Evolutionary conservation across 225 moss, liverwort and hornwort genomes (phyloP), one percentile per base, ranked within the genome.

Genomic region (Polytrichum formosum): DNA sequence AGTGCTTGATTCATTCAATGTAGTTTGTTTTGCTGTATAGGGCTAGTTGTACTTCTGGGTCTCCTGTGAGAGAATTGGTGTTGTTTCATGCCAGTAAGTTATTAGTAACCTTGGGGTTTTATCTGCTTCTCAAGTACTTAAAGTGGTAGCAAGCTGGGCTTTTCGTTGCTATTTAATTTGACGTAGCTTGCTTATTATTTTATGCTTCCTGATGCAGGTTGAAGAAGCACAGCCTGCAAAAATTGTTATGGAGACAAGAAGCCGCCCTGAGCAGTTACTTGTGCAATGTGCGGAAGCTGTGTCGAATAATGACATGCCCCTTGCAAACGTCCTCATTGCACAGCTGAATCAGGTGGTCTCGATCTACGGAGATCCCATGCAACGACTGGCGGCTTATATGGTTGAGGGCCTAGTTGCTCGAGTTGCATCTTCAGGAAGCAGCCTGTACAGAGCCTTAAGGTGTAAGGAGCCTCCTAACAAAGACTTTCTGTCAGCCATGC

Each of bases 331-430:
- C 46, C 71, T 81, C 55, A 82, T 93, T n/a, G 81, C 84, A 1
- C 85, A 91, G 60, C 70, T 93, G 74, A 90, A 88, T 79, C 80
- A 86, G 62, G 81, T 80, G 81, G 90, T 93, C 54, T 86, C 87
- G 5, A 90, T 85, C 9, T 82, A 87, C 7, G 93, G 93, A 6
- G 88, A 93, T 54, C 85, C 93, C 5, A 93, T 93, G 79, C 88
- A 91, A 70, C 87, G 93, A 18, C 69, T 93, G 72, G 93, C 91
- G 1, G 91, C 93, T 5, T 93, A 93, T 77, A 90, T 91, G 86
- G 84, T 90, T 58, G 91, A 93, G 72, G 93, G 88, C 3, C 69
- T 93, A 31, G 88, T 90, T 26, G 93, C 91, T 62, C 91, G 91
- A 33, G 61, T 86, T 60, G 90, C 90, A 1, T 69, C 81, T 17